These are phyloP conservation scores for Silybum marianum DNA, from an alignment of 129 eudicot genomes.

Conservation along the genomic window DNA sequence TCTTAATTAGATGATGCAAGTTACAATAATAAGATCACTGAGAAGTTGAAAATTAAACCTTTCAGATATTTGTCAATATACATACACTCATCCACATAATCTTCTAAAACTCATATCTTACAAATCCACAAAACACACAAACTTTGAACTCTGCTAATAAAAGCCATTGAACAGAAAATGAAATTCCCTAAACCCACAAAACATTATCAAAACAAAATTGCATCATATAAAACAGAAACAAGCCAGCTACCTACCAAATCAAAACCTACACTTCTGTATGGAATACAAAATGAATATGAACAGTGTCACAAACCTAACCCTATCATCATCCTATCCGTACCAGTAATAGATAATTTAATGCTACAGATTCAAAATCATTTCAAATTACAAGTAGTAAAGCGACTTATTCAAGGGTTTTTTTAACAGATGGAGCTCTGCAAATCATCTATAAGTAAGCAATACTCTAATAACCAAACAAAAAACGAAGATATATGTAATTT, in stretches of 20 bases:
- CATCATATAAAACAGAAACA: neutral
- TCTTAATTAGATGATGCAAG: neutral
- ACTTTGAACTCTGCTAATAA: neutral
- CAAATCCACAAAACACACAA: neutral
- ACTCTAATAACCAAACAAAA: neutral
- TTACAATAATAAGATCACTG: neutral
- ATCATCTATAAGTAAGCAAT: conserved; percentile 4
- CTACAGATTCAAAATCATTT: neutral
- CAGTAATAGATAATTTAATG: neutral
- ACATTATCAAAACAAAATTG: neutral
- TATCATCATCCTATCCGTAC: neutral
- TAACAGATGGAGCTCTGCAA: neutral
- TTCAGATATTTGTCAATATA: neutral
- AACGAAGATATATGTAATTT: neutral
- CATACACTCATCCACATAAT: neutral
- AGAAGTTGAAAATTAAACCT: neutral
- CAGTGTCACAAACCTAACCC: neutral
- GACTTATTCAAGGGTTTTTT: neutral
- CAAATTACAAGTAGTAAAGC: conserved; percentile 16
- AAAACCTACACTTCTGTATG: neutral
- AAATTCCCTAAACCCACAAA: neutral
- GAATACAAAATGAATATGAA: conserved; percentile 4
- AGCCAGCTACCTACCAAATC: neutral
- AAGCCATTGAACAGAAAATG: neutral
- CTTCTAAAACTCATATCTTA: neutral